Evolutionary conservation across 2,329 filamentous ascomycete species (phyloP), one percentile per base, ranked within the genome.

Genomic region (Pyrenophora tritici-repentis): DNA sequence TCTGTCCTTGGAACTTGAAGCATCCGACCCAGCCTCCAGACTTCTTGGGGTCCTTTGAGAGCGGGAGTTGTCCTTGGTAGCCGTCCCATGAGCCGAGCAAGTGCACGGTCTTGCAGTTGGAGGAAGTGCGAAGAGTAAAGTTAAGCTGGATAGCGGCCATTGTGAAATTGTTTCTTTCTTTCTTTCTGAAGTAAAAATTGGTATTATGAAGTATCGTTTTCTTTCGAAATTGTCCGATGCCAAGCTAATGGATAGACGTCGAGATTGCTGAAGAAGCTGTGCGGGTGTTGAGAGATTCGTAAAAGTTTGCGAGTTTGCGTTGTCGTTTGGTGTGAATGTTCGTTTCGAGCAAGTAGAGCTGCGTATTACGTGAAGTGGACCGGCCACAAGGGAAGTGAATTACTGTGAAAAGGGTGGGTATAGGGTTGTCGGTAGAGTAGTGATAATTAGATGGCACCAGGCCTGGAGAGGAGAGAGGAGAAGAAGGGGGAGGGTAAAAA

Each of bases 61-160:
- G 89, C 49, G 93, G 93, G 68, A 97, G 90, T 79, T 97, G 93
- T 64, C 91, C 90, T 66, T 85, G 82, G 84, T 99, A 99, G 83
- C 90, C 90, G 82, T 99, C 94, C 93, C 93, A 99, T 65, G 93
- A 97, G 71, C 93, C 93, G 78, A 97, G 88, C 65, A 99, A 84
- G 75, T 97, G 93, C 74, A 96, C 93, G 72, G 92, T 93, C 86
- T 97, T 96, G 84, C 95, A 91, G 79, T 91, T 91, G 74, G 90
- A 86, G 73, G 92, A 96, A 76, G 95, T 95, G 81, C 92, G 91
- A 76, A 97, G 90, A 76, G 89, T 88, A 81, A 97, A 97, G 74
- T 91, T 93, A 66, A 96, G 87, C 80, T 97, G 93, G 78, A 94
- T 86, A 75, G 91, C 82, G 78, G 92, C 87, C 91, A 96, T 96